Base-by-base conservation (phyloP, 2,329 filamentous ascomycete species). In the Cytospora leucostoma region DNA sequence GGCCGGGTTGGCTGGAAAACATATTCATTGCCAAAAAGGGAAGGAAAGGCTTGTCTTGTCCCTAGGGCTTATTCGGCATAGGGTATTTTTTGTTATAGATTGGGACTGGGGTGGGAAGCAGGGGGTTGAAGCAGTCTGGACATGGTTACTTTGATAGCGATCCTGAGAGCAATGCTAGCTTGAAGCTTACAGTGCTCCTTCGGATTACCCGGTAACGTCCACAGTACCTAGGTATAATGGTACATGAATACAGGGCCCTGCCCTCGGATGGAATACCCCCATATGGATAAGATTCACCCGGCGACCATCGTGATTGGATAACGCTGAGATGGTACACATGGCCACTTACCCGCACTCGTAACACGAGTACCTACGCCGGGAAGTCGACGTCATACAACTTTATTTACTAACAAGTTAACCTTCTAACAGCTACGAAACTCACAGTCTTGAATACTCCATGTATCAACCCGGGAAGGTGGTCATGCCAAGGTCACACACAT, bases 11-110 rank as follows among this genome's bases (percentile, higher is more conserved):
- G 59, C 59, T 50, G 59, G 51, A 50, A 52, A 53, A 19, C 21
- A 44, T 55, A 7, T 55, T 55, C 52, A 55, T 55, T 21, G 49
- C 33, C 13, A 61, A 61, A 61, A 61, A 27, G 59, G 59, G 37
- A 55, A 35, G 51, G 59, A 40, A 44, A 34, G 51, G 51, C 15
- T 53, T 61, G 53, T 55, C 27, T 61, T 53, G 54, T 60, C 40
- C 33, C 55, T 37, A 19, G 27, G 27, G 27, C 33, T 54, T 35
- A 37, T 49, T 61, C 55, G 35, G 40, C 38, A 55, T 61, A 19
- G 13, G 58, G 58, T 13, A 3, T 49, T 47, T 47, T 21, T 37
- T 38, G 10, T 32, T 32, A 27, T 27, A 27, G 27, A 27, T 27
- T 27, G 27, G 27, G 27, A 27, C 27, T 27, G 27, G 27, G 27